Evolutionary conservation across 140 eudicot genomes (phyloP).

Genomic region (Erigeron philadelphicus): DNA sequence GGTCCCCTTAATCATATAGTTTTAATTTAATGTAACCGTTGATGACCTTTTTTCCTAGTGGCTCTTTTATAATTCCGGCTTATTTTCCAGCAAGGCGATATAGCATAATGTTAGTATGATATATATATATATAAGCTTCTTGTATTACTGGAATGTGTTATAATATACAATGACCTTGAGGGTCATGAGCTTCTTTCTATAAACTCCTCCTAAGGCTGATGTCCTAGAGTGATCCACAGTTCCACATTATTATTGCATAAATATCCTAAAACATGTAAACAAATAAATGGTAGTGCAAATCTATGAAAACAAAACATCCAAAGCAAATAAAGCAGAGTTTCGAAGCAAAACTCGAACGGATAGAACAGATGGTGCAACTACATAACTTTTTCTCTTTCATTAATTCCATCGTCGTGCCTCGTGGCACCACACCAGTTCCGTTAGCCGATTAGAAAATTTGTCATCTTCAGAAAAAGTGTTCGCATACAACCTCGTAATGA

Average conservation of each 20-base stretch:
- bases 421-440: not conserved
- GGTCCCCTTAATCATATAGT: not conserved
- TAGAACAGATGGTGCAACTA: not conserved
- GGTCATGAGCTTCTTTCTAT: too few species aligned
- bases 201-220: not conserved
- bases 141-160: too few species aligned
- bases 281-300: not conserved
- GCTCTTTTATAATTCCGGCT: constrained; percentile 1
- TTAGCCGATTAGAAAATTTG: too few species aligned
- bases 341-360: not conserved
- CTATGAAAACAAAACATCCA: constrained; percentile 4
- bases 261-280: constrained; percentile 7
- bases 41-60: not conserved
- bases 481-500: constrained; percentile 16
- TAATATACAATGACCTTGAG: not conserved
- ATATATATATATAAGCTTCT: too few species aligned
- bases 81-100: not conserved
- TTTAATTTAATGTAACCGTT: not conserved
- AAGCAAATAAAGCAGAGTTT: constrained; percentile 17
- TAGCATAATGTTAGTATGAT: too few species aligned
- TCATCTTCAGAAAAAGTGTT: not conserved
- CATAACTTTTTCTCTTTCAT: not conserved
- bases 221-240: constrained; percentile 9
- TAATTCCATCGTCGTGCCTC: not conserved
- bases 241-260: not conserved